Conservation (phyloP, 2,329 filamentous ascomycete species). For the Apiospora pterosperma region DNA sequence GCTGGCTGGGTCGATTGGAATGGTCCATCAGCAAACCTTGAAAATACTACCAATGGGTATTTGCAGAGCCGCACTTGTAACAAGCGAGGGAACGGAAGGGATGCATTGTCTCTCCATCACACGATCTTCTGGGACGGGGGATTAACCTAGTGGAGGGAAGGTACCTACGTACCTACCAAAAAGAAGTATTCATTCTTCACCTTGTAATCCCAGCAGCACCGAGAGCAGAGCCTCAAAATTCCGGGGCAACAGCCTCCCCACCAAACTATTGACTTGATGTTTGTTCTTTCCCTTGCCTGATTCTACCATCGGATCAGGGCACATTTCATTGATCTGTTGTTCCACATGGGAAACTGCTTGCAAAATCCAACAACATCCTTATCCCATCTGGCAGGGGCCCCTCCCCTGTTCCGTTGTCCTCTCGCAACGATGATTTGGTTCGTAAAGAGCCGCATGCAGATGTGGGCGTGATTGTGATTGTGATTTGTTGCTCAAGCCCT, state of each 20-base stretch:
- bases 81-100: neutral
- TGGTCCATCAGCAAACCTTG: too few species aligned
- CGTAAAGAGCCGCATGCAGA: neutral
- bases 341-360: too few species aligned
- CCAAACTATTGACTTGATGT: neutral
- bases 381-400: neutral
- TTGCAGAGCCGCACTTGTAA: neutral
- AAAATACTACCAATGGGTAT: too few species aligned
- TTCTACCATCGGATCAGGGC: neutral
- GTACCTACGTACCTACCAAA: too few species aligned
- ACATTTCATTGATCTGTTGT: too few species aligned
- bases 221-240: neutral
- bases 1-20: neutral
- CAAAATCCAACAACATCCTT: too few species aligned
- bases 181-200: too few species aligned
- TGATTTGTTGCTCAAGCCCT: neutral
- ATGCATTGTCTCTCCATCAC: too few species aligned
- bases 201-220: neutral
- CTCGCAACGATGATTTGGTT: neutral
- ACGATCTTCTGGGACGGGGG: too few species aligned
- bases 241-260: neutral
- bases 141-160: too few species aligned
- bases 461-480: neutral
- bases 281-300: neutral
- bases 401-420: neutral